Conservation (phyloP, 495 filamentous ascomycete species). For the Echria macrotheca region DNA sequence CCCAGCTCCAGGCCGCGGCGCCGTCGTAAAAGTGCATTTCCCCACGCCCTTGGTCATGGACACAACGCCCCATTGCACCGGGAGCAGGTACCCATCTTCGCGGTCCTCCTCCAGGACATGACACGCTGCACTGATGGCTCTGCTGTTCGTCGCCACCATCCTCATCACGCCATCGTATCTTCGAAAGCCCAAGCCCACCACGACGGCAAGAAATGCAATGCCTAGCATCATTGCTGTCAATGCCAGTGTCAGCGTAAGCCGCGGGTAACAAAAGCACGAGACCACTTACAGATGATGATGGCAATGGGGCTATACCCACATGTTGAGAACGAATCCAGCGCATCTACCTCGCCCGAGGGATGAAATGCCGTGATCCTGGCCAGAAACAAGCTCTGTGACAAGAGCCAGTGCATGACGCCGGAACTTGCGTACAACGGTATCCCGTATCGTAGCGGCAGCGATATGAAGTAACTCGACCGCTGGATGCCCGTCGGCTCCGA, state of each 20-base stretch:
- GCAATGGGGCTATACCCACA: slow-evolving; percentile 30
- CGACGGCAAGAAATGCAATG: neutral
- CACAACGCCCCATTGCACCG: slow-evolving; percentile 8
- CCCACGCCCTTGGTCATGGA: neutral
- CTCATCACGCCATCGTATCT: slow-evolving; percentile 18
- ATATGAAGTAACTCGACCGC: slow-evolving; percentile 43
- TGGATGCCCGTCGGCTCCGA: slow-evolving; percentile 33
- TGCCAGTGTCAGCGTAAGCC: no score
- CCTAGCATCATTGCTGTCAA: neutral
- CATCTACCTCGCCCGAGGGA: slow-evolving; percentile 3
- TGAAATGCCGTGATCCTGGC: slow-evolving; percentile 13
- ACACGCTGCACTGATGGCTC: slow-evolving; percentile 21
- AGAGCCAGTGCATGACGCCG: slow-evolving; percentile 37
- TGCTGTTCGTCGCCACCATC: slow-evolving; percentile 17
- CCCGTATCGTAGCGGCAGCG: slow-evolving; percentile 41
- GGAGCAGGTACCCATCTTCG: slow-evolving; percentile 8
- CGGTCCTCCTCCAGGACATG: slow-evolving; percentile 11
- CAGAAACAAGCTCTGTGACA: slow-evolving; percentile 38
- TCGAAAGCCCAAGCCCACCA: slow-evolving; percentile 11
- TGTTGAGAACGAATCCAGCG: slow-evolving; percentile 14
- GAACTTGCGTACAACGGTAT: slow-evolving; percentile 31
- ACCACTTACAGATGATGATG: slow-evolving; percentile 23
- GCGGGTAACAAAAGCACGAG: no score
- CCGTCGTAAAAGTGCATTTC: slow-evolving; percentile 3
- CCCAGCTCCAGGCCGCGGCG: neutral